phyloP scores from a whole-genome alignment of 768 basidiomycete species.

The Suillus ampliporus region DNA sequence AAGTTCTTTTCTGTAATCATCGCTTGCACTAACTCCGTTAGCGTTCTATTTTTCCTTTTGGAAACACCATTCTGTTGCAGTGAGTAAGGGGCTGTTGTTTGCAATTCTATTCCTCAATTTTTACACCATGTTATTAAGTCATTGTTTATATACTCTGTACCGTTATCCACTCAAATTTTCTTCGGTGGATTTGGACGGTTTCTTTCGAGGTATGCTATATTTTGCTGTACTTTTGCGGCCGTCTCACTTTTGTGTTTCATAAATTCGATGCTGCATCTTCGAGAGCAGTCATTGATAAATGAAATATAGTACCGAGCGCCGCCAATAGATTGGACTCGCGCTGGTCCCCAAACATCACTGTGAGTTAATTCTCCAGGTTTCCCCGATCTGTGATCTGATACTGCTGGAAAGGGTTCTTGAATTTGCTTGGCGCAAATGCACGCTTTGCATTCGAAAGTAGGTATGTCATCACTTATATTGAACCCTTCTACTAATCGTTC shows the following conservation, averaged over 20 bases:
- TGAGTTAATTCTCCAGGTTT: conserved; percentile 15
- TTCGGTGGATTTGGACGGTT: conserved; percentile 16
- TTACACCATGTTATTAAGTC: conserved; percentile 27
- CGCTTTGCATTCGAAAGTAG: not conserved
- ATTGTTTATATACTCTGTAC: conserved; percentile 36
- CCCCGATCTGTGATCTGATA: not conserved
- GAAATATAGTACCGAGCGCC: conserved; percentile 31
- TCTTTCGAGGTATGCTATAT: conserved; percentile 20
- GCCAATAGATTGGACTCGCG: conserved; percentile 19
- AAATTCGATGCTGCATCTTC: conserved; percentile 20
- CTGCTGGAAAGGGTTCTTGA: not conserved
- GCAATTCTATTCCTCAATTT: conserved; percentile 34
- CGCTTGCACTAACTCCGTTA: conserved; percentile 33
- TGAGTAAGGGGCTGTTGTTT: conserved; percentile 41
- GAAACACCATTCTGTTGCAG: conserved; percentile 44
- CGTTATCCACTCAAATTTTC: conserved; percentile 35
- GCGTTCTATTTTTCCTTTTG: conserved; percentile 41
- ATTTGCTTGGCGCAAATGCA: conserved; percentile 11
- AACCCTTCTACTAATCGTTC: not conserved
- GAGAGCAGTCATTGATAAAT: conserved; percentile 22
- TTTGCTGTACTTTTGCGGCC: conserved; percentile 21
- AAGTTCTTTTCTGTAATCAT: conserved; percentile 37
- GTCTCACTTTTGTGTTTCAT: conserved; percentile 28
- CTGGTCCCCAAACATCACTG: conserved; percentile 35
- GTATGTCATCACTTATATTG: not conserved